Conservation (phyloP, 805 yeast species). For the Pichia membranifaciens region DNA sequence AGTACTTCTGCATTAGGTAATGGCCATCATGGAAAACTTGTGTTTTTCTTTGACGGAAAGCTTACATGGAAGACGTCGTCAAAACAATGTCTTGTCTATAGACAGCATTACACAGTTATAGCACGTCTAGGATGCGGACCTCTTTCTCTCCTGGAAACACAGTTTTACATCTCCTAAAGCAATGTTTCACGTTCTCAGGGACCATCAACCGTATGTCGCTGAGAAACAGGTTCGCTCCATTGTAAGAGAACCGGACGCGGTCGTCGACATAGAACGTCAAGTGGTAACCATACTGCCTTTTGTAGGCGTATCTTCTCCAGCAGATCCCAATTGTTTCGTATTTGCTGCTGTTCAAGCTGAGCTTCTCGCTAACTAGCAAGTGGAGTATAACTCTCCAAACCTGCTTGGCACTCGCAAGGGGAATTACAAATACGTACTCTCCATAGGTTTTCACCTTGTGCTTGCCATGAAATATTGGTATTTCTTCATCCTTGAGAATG, state of each 20-base stretch:
- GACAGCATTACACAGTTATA: neutral
- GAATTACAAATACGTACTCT: slow-evolving; percentile 9
- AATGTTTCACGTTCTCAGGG: slow-evolving; percentile 1
- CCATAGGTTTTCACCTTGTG: slow-evolving; percentile 1
- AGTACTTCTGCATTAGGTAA: neutral
- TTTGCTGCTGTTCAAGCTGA: neutral
- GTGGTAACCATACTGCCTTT: slow-evolving; percentile 1
- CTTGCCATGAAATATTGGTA: slow-evolving; percentile 7
- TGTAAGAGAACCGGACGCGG: neutral
- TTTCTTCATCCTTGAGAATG: slow-evolving; percentile 6
- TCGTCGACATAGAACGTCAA: slow-evolving; percentile 9
- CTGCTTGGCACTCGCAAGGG: neutral
- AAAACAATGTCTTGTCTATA: no score
- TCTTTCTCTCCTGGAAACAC: slow-evolving; percentile 1
- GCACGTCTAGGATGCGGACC: neutral
- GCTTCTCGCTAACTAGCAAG: slow-evolving; percentile 1
- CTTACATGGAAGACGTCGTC: neutral
- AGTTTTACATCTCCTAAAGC: slow-evolving; percentile 7
- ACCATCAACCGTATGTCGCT: neutral
- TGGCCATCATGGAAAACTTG: no score
- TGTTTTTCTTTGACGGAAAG: neutral
- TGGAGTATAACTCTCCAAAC: slow-evolving; percentile 5
- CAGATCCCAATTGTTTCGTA: slow-evolving; percentile 4
- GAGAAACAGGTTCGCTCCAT: neutral
- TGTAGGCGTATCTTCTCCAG: slow-evolving; percentile 7